Percentiles rank a stretch among this genome's conserved stretches.
These are phyloP conservation scores for Wallacemonas sp. DNA, from an alignment of 208 protist genomes.

Conservation along the genomic window DNA sequence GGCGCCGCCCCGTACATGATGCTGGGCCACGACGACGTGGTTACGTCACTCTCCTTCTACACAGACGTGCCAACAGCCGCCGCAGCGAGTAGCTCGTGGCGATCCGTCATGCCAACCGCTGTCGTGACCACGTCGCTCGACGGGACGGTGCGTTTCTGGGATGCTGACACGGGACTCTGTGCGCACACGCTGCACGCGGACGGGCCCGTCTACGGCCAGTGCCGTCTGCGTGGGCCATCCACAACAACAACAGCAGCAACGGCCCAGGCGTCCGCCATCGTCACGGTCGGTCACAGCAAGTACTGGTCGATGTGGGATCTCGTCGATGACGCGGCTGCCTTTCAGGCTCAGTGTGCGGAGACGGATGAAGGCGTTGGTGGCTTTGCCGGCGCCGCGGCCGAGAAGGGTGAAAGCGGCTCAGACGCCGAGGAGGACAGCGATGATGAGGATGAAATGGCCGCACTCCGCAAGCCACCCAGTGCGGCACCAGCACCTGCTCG, in stretches of 20 bases:
- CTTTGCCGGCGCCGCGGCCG: background rate
- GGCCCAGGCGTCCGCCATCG: slow-evolving; percentile 14
- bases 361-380: slow-evolving; percentile 21
- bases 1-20: slow-evolving; percentile 48
- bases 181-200: slow-evolving; percentile 46
- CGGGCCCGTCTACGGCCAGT: slow-evolving; percentile 64
- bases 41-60: slow-evolving; percentile 79
- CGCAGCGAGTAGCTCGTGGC: background rate
- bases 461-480: slow-evolving; percentile 24
- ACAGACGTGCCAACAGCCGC: slow-evolving; percentile 18
- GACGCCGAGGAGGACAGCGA: slow-evolving; percentile 10
- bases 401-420: background rate
- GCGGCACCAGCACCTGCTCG: background rate
- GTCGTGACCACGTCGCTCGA: slow-evolving; percentile 82
- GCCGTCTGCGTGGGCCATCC: slow-evolving; percentile 24
- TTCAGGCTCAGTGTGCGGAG: slow-evolving; percentile 20
- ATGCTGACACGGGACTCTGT: slow-evolving; percentile 63
- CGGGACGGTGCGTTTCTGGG: slow-evolving; percentile 72
- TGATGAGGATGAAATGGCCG: slow-evolving; percentile 32
- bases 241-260: background rate
- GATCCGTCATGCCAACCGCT: slow-evolving; percentile 45
- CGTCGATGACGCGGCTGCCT: slow-evolving; percentile 16
- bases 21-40: slow-evolving; percentile 77
- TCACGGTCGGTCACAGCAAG: slow-evolving; percentile 43
- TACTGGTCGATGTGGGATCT: slow-evolving; percentile 76